Percentiles rank a stretch among this genome's conserved stretches.
These are phyloP conservation scores for Neonectria punicea DNA, from an alignment of 2,329 filamentous ascomycete genomes.

Conservation along the genomic window DNA sequence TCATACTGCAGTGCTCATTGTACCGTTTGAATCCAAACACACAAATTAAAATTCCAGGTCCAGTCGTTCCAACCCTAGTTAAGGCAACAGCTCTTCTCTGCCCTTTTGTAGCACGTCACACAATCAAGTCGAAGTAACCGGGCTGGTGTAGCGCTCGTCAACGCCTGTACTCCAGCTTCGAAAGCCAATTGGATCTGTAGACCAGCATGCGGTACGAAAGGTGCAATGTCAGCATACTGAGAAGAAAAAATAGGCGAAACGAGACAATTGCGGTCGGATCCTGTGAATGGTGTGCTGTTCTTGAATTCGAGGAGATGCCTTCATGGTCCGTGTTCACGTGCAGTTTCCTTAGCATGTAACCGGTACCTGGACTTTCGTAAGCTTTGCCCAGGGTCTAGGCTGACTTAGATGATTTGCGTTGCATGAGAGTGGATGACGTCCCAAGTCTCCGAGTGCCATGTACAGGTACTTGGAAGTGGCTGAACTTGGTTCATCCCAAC, in stretches of 20 bases:
- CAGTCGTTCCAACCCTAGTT: too few species aligned
- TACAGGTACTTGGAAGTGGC: not conserved
- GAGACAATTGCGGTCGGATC: not conserved
- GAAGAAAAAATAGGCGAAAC: not conserved
- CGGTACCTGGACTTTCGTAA: not conserved
- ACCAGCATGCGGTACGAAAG: not conserved
- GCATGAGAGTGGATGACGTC: slow-evolving; percentile 4
- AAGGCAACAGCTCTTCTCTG: not conserved
- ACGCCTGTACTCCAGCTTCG: not conserved
- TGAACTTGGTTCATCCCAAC: not conserved
- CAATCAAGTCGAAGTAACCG: not conserved
- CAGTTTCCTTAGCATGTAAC: not conserved
- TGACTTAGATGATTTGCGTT: not conserved
- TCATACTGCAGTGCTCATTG: not conserved
- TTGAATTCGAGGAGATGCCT: not conserved
- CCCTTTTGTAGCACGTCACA: not conserved
- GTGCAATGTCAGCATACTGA: too few species aligned
- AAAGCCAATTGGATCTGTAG: not conserved
- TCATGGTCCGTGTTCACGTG: not conserved
- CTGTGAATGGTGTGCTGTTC: too few species aligned
- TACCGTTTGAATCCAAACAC: not conserved
- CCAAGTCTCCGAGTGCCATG: not conserved
- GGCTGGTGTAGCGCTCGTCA: not conserved
- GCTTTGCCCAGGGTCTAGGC: not conserved
- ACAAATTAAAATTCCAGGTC: not conserved